Conservation (phyloP, 2,329 filamentous ascomycete genomes). For the Ceratocystis cubensis region DNA sequence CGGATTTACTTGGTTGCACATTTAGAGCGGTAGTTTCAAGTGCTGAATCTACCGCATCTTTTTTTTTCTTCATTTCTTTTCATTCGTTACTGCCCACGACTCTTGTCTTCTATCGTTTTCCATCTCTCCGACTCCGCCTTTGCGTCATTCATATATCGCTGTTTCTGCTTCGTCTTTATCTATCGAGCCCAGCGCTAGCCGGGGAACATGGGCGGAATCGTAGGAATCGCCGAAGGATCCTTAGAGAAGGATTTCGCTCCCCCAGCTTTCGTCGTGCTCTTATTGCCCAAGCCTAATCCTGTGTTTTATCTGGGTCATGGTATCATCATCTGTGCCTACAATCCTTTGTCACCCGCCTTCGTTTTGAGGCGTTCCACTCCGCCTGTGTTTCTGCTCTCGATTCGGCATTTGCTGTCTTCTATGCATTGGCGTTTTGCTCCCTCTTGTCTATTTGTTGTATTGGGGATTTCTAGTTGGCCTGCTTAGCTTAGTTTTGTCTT, state of each 20-base stretch:
- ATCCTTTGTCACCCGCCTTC: background rate
- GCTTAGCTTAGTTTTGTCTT: background rate
- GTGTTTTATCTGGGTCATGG: background rate
- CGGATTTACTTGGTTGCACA: conserved; percentile 7
- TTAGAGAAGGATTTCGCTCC: conserved; percentile 1
- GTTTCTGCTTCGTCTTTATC: too few relatives aligned
- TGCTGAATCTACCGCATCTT: conserved; percentile 15
- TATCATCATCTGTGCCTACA: background rate
- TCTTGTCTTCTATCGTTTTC: background rate
- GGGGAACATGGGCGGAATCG: background rate
- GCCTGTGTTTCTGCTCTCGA: background rate
- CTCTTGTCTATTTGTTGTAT: background rate
- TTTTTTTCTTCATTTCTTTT: conserved; percentile 4
- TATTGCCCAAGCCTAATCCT: conserved; percentile 4
- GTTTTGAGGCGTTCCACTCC: background rate
- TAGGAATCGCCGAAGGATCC: background rate
- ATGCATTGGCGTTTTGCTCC: background rate
- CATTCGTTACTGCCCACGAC: background rate
- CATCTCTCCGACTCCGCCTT: background rate
- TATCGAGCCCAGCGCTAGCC: too few relatives aligned
- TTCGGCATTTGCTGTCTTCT: background rate
- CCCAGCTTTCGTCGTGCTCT: conserved; percentile 1
- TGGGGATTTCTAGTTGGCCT: background rate
- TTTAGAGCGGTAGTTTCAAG: conserved; percentile 13
- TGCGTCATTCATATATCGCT: background rate